Percentiles rank a stretch among this genome's conserved stretches.
phyloP scores from a whole-genome alignment of 495 filamentous ascomycete species.

The Zalerion maritima region DNA sequence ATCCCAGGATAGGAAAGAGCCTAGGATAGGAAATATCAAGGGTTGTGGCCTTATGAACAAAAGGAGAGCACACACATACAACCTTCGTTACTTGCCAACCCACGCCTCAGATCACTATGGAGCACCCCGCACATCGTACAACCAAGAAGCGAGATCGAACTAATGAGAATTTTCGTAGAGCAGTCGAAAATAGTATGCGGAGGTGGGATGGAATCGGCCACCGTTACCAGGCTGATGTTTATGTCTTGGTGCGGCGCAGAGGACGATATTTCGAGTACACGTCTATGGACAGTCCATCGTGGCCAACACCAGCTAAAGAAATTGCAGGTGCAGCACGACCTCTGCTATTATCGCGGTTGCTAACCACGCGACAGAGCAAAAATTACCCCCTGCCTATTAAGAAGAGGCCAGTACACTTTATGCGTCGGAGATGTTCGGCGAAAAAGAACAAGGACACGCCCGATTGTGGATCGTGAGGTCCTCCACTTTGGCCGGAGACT shows the following conservation, averaged over 20 bases:
- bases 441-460: too few relatives aligned
- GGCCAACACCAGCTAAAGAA: not conserved
- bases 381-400: not conserved
- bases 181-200: not conserved
- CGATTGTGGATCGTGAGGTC: too few relatives aligned
- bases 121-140: too few relatives aligned
- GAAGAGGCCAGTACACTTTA: not conserved
- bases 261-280: not conserved
- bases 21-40: too few relatives aligned
- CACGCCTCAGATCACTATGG: too few relatives aligned
- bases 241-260: not conserved
- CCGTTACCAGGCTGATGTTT: slow-evolving; percentile 1
- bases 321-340: not conserved
- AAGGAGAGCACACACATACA: too few relatives aligned
- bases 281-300: not conserved
- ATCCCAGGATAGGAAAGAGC: too few relatives aligned
- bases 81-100: too few relatives aligned
- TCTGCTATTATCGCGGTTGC: not conserved
- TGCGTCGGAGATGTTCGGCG: too few relatives aligned
- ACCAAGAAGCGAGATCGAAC: slow-evolving; percentile 1
- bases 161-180: slow-evolving; percentile 1
- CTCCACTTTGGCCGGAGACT: too few relatives aligned
- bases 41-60: too few relatives aligned
- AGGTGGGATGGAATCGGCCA: not conserved
- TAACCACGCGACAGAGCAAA: too few relatives aligned